Conservation (phyloP, 2,329 filamentous ascomycete genomes). For the Periconia digitata region DNA sequence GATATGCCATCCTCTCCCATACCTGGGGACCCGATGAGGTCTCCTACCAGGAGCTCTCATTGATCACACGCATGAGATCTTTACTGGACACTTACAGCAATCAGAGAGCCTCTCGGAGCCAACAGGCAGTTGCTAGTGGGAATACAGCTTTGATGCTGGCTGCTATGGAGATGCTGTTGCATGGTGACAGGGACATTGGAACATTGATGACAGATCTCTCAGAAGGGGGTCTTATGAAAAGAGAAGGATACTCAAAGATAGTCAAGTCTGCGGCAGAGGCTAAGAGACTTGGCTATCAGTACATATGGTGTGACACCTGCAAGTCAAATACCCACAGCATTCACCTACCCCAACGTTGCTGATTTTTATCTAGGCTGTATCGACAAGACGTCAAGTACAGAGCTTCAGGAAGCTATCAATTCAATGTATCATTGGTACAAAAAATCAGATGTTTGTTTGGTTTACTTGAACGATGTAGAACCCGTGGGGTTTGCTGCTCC, state of each 20-base stretch:
- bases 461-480: constrained; percentile 20
- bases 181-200: constrained; percentile 11
- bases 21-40: constrained; percentile 24
- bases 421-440: constrained; percentile 31
- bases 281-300: constrained; percentile 11
- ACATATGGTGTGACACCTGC: constrained; percentile 30
- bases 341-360: too few species aligned
- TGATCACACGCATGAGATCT: constrained; percentile 18
- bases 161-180: constrained; percentile 21
- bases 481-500: too few species aligned
- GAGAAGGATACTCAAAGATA: constrained; percentile 22
- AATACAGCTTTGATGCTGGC: constrained; percentile 14
- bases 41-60: constrained; percentile 18
- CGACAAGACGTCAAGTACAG: constrained; percentile 23
- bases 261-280: constrained; percentile 16
- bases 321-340: too few species aligned
- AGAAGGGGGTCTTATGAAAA: constrained; percentile 18
- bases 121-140: neutral
- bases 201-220: constrained; percentile 7
- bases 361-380: too few species aligned
- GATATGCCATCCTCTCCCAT: constrained; percentile 27
- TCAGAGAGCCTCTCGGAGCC: neutral
- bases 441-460: constrained; percentile 20
- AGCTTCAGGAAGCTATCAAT: constrained; percentile 27
- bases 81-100: constrained; percentile 5